Evolutionary conservation across 805 yeast genomes (phyloP), one percentile per base, ranked within the genome.

Genomic region (Candida parachauliodes): DNA sequence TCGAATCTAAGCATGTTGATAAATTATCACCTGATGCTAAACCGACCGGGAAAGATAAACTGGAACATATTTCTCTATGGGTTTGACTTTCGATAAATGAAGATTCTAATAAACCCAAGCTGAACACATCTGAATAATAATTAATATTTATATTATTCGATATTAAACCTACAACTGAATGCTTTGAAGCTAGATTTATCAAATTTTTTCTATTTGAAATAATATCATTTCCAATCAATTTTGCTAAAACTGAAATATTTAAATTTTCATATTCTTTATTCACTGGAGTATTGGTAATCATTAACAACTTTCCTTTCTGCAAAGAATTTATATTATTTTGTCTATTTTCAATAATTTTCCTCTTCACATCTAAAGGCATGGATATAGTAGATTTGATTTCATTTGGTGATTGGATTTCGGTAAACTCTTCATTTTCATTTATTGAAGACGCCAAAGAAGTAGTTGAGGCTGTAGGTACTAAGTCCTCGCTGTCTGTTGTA

Each of bases 141-240:
- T 74, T 77, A 1, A 78, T 77, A 2, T 76, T 63, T 25, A 75
- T 59, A 2, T 76, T 70, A 49, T 73, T 77, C 16, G 69, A 56
- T 34, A 69, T 50, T 39, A 66, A 69, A 9, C 72, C 72, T 2
- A 68, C 71, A 14, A 75, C 46, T 2, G 79, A 76, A 24, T 16
- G 15, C 41, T 70, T 60, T 28, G 58, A 54, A 32, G 74, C 70
- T 34, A 73, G 48, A 39, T 65, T 68, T 30, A 60, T 31, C 20
- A 31, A 5, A 3, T 4, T 12, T 14, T 16, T n/a, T 8, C 34
- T 16, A 16, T 31, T 31, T 14, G 12, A n/a, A 15, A 31, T 31
- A 21, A 19, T 22, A 8, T 21, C 16, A 31, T 21, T 30, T 9
- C 14, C 7, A 11, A 16, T 10, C 11, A 30, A 20, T 19, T 30